phyloP scores from a whole-genome alignment of 306 rosid species.

The Casuarina equisetifolia region DNA sequence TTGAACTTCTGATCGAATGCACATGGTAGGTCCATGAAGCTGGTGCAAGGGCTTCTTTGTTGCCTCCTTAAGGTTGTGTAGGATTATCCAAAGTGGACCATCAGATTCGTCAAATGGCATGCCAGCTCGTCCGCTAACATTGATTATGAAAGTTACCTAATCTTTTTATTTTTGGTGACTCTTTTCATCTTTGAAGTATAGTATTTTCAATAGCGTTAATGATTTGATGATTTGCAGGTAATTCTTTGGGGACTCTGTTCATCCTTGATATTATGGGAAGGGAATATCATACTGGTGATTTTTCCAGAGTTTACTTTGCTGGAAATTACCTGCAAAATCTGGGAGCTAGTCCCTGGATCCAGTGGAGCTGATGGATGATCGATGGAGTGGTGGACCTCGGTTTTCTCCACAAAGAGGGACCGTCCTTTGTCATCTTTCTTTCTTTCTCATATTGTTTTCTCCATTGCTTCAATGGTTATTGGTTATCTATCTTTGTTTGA shows the following conservation, averaged over 20 bases:
- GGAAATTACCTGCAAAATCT: too few relatives aligned
- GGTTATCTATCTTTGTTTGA: neutral
- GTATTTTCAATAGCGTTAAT: neutral
- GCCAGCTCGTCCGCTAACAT: neutral
- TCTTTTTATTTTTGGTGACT: neutral
- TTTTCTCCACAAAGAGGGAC: neutral
- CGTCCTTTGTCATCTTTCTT: neutral
- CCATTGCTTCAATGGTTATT: neutral
- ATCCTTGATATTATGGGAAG: neutral
- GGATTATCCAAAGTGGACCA: neutral
- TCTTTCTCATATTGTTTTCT: neutral
- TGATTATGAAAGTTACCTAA: neutral
- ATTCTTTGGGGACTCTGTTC: too few relatives aligned
- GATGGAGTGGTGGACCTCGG: neutral
- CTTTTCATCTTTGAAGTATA: neutral
- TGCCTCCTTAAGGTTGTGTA: neutral
- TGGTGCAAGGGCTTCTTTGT: neutral
- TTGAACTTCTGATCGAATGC: neutral
- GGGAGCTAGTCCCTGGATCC: neutral
- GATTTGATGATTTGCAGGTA: neutral
- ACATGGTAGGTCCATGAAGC: constrained; percentile 14
- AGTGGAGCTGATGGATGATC: neutral
- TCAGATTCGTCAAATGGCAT: neutral
- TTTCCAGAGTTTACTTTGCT: neutral
- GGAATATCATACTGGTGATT: neutral